Conservation (phyloP, 768 basidiomycete genomes). For the Tulasnella sp. region DNA sequence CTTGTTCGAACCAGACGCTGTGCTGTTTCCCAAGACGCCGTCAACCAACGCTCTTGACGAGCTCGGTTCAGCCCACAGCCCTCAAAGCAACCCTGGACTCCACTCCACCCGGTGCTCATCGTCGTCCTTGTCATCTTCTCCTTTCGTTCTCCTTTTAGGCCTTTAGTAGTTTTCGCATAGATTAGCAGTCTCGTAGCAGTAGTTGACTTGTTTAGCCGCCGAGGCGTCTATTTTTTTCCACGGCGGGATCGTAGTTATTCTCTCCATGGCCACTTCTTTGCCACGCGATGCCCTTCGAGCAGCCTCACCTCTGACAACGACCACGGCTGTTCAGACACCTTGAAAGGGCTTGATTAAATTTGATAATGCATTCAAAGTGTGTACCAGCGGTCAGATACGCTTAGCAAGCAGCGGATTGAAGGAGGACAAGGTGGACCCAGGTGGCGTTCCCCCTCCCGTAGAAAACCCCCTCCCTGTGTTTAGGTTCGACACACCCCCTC, state of each 20-base stretch:
- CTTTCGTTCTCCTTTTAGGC: neutral
- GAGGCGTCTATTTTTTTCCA: constrained; percentile 1
- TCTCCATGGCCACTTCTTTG: constrained; percentile 6
- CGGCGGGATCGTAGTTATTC: neutral
- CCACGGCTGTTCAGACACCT: neutral
- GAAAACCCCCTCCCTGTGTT: constrained; percentile 11
- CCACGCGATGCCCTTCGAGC: neutral
- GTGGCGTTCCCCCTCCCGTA: constrained; percentile 7
- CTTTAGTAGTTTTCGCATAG: neutral
- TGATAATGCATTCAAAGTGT: neutral
- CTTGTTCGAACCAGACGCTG: neutral
- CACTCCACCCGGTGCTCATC: neutral
- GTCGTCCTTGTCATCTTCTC: neutral
- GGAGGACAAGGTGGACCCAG: neutral
- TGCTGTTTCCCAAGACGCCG: constrained; percentile 4
- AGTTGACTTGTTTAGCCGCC: neutral
- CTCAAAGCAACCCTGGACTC: constrained; percentile 3
- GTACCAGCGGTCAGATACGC: neutral
- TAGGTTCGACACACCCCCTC: constrained; percentile 11
- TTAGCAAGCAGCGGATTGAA: neutral
- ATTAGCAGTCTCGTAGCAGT: neutral
- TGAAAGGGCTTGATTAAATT: neutral
- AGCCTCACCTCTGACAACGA: neutral
- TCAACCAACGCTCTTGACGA: neutral
- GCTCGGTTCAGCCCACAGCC: constrained; percentile 4